These are phyloP conservation scores for Zygnema circumcarinatum DNA, from an alignment of 139 green algal genomes.

Conservation along the genomic window DNA sequence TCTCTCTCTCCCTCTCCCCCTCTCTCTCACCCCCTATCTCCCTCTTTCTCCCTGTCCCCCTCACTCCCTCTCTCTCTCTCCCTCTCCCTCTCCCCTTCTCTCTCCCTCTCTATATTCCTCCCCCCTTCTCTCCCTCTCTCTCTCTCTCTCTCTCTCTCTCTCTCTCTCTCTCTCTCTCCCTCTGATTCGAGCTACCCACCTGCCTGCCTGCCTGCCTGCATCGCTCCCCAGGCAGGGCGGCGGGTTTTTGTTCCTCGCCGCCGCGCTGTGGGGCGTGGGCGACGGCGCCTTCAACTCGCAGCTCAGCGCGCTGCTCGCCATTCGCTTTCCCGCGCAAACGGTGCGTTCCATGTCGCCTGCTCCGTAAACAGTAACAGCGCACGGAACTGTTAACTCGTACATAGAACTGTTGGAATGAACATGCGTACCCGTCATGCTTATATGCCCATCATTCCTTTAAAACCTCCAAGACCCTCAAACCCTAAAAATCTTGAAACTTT, in stretches of 20 bases:
- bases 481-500: no score
- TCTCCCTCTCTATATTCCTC: background rate
- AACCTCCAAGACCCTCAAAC: background rate
- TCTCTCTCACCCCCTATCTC: background rate
- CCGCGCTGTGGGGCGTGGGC: constrained; percentile 28
- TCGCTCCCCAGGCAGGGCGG: background rate
- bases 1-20: background rate
- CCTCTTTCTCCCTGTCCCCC: background rate
- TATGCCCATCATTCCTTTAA: no score
- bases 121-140: background rate
- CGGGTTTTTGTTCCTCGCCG: background rate
- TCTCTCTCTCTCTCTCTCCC: background rate
- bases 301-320: constrained; percentile 22
- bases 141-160: background rate
- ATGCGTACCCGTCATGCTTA: no score
- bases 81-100: background rate
- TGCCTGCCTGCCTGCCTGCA: background rate
- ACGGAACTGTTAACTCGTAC: background rate
- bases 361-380: background rate
- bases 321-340: constrained; percentile 22
- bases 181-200: background rate
- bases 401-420: no score
- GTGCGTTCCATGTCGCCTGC: background rate
- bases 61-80: background rate
- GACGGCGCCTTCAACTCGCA: constrained; percentile 42